Percentiles rank a stretch among this genome's conserved stretches.
Conservation (phyloP, 495 filamentous ascomycete species). For the Corynascus novoguineensis region DNA sequence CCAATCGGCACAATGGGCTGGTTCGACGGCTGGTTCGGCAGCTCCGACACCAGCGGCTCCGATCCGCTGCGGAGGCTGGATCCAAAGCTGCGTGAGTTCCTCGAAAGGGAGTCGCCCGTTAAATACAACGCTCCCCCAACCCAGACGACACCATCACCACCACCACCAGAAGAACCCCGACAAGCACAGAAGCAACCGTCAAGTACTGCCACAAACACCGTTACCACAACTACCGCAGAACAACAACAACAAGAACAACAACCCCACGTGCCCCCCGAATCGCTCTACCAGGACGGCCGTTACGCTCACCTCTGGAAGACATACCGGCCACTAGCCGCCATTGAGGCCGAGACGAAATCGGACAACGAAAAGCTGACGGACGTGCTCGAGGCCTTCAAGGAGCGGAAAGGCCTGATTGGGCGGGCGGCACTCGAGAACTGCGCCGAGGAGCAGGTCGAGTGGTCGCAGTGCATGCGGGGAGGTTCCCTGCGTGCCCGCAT, state of each 20-base stretch:
- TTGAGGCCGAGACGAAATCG: slow-evolving; percentile 59
- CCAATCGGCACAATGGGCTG: slow-evolving; percentile 55
- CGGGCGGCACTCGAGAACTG: slow-evolving; percentile 90
- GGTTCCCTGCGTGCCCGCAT: slow-evolving; percentile 50
- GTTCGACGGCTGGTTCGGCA: slow-evolving; percentile 52
- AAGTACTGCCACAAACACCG: neutral
- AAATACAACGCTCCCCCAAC: slow-evolving; percentile 52
- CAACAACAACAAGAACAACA: slow-evolving; percentile 2
- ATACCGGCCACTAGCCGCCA: slow-evolving; percentile 61
- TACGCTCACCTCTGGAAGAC: slow-evolving; percentile 92
- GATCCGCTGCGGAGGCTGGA: slow-evolving; percentile 81
- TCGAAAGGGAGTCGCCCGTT: slow-evolving; percentile 72
- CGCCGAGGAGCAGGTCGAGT: slow-evolving; percentile 70
- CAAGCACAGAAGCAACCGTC: neutral
- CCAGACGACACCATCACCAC: slow-evolving; percentile 10
- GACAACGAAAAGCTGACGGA: slow-evolving; percentile 68
- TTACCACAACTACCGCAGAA: neutral
- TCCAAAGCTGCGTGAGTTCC: slow-evolving; percentile 76
- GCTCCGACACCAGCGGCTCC: slow-evolving; percentile 30
- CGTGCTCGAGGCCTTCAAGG: slow-evolving; percentile 77
- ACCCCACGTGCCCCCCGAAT: slow-evolving; percentile 31
- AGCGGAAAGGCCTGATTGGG: slow-evolving; percentile 70
- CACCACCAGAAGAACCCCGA: slow-evolving; percentile 4
- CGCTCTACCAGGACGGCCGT: slow-evolving; percentile 66
- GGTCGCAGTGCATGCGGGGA: slow-evolving; percentile 72